Evolutionary conservation across 176 grass and related monocot genomes (phyloP).

Genomic region (Phoenix roebelenii): DNA sequence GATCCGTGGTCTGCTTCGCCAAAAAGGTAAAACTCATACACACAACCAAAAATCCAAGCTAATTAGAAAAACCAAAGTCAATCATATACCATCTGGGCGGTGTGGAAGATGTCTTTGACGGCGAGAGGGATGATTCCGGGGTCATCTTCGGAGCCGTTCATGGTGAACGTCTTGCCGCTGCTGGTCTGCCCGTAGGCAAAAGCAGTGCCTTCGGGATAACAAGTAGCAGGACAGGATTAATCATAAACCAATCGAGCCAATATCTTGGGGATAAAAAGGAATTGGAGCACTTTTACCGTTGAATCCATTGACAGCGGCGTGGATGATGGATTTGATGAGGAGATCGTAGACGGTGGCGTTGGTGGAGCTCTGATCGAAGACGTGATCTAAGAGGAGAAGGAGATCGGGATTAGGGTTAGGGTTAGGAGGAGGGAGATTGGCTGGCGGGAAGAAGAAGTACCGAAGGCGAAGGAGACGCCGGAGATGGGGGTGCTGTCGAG

Average conservation of each 20-base stretch:
- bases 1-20: conserved; percentile 32
- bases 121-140: conserved; percentile 77
- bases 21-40: no score
- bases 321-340: conserved; percentile 55
- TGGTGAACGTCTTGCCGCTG: conserved; percentile 94
- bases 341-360: conserved; percentile 57
- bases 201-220: conserved; percentile 35
- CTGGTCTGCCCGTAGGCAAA: conserved; percentile 98
- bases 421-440: no score
- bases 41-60: no score
- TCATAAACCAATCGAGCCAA: no score
- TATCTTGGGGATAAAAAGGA: not conserved
- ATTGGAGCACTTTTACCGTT: conserved; percentile 36
- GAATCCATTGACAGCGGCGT: conserved; percentile 64
- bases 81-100: conserved; percentile 40
- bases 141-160: conserved; percentile 55
- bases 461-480: conserved; percentile 59
- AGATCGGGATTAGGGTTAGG: not conserved
- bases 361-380: conserved; percentile 50
- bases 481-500: conserved; percentile 27
- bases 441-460: conserved; percentile 10
- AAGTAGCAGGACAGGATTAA: not conserved
- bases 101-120: conserved; percentile 64
- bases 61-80: not conserved
- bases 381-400: conserved; percentile 35